Evolutionary conservation across 805 yeast species (phyloP).

Genomic region (Metschnikowia kunwiensis): DNA sequence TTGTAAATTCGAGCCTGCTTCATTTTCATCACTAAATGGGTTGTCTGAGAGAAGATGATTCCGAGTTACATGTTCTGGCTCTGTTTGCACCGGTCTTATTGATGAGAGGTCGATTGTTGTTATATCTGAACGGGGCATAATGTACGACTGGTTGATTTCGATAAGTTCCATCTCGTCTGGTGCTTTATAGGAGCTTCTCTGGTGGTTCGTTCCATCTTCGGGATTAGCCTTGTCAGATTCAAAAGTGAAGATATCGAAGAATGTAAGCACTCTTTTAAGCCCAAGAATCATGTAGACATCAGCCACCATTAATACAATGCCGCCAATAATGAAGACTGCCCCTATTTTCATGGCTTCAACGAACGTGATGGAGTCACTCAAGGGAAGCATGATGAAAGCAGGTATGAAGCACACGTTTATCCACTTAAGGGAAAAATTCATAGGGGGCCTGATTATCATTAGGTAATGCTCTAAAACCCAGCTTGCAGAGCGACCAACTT

Average conservation of each 20-base stretch:
- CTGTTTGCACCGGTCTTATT: slow-evolving; percentile 5
- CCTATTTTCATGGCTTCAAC: slow-evolving; percentile 71
- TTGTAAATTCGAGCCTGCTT: too few relatives aligned
- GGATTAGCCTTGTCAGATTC: too few relatives aligned
- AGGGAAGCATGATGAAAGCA: slow-evolving; percentile 67
- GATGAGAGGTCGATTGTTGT: slow-evolving; percentile 35
- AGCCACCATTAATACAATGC: slow-evolving; percentile 45
- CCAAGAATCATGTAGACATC: slow-evolving; percentile 38
- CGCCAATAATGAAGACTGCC: slow-evolving; percentile 69
- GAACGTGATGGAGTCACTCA: slow-evolving; percentile 61
- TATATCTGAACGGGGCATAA: slow-evolving; percentile 29
- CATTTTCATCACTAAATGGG: too few relatives aligned
- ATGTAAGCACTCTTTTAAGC: slow-evolving; percentile 19
- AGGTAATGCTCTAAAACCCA: slow-evolving; percentile 32
- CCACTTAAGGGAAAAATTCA: slow-evolving; percentile 71
- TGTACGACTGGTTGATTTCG: slow-evolving; percentile 8
- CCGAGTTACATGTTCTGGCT: too few relatives aligned
- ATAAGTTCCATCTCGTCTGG: too few relatives aligned
- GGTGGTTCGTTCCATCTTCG: too few relatives aligned
- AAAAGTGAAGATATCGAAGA: slow-evolving; percentile 3
- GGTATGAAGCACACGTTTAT: slow-evolving; percentile 78
- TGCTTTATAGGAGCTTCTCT: neutral
- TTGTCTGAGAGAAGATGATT: too few relatives aligned
- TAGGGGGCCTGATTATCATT: slow-evolving; percentile 51
- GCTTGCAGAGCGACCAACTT: slow-evolving; percentile 12